A percentile compares a stretch with the other conserved stretches of the same genome.
phyloP scores from a whole-genome alignment of 331 rosid genomes.

The Saraca asoca region DNA sequence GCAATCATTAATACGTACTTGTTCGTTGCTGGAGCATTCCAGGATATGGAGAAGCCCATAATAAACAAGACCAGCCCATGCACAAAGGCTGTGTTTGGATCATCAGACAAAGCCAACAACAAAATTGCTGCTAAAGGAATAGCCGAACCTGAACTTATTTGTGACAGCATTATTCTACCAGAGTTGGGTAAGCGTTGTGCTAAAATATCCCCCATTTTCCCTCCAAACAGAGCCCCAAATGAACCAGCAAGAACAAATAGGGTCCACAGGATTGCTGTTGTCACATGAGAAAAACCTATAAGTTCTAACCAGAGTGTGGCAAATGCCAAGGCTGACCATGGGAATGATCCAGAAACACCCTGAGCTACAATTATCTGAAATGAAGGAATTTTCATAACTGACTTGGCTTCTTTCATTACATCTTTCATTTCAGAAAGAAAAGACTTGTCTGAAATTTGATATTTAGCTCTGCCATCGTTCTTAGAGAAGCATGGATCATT shows the following conservation, averaged over 20 bases:
- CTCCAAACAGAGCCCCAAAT: conserved; percentile 78
- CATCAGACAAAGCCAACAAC: conserved; percentile 64
- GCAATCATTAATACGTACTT: conserved; percentile 42
- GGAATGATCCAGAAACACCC: conserved; percentile 86
- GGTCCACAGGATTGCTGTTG: conserved; percentile 72
- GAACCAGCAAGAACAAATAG: conserved; percentile 60
- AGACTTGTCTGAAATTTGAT: conserved; percentile 32
- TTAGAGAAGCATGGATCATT: conserved; percentile 61
- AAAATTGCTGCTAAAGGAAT: conserved; percentile 70
- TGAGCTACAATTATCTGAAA: conserved; percentile 89
- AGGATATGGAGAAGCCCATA: conserved; percentile 59
- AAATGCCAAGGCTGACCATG: conserved; percentile 78
- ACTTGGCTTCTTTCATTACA: conserved; percentile 57
- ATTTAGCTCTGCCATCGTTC: conserved; percentile 18
- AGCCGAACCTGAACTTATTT: conserved; percentile 65
- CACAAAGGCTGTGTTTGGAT: conserved; percentile 53
- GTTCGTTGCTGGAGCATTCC: conserved; percentile 78
- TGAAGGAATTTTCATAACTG: conserved; percentile 63
- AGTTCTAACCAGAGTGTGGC: conserved; percentile 85
- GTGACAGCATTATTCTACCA: conserved; percentile 68
- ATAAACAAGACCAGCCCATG: conserved; percentile 60
- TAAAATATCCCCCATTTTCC: conserved; percentile 69
- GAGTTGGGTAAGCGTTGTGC: conserved; percentile 57
- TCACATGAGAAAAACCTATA: conserved; percentile 67
- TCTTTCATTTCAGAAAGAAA: conserved; percentile 52